phyloP scores from a whole-genome alignment of 106 monocot genomes.

The Platanthera zijinensis region DNA sequence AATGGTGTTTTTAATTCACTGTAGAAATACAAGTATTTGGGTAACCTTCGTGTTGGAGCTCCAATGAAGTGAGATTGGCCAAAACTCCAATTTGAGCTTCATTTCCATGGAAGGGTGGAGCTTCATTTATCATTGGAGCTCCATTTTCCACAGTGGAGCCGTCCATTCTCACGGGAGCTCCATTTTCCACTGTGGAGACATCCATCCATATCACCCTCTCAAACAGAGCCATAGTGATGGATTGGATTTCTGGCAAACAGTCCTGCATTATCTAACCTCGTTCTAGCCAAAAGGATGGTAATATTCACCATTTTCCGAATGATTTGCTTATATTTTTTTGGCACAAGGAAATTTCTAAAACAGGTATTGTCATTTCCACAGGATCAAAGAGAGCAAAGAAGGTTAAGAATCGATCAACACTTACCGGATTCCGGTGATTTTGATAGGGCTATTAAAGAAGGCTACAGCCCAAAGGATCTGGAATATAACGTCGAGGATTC shows the following conservation, averaged over 20 bases:
- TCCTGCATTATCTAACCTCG: neutral
- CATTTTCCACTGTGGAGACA: no score
- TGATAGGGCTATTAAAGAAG: neutral
- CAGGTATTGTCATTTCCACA: neutral
- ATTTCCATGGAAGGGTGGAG: no score
- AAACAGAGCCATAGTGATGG: neutral
- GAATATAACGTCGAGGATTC: neutral
- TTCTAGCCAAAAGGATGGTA: neutral
- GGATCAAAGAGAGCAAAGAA: neutral
- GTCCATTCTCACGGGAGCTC: no score
- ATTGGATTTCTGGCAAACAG: neutral
- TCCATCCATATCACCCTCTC: no score
- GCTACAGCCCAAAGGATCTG: neutral
- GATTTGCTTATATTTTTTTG: neutral
- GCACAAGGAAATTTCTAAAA: neutral
- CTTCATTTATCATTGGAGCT: no score
- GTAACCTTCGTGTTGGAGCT: no score
- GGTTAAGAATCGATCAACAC: neutral
- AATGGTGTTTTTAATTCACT: no score
- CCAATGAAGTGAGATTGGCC: no score
- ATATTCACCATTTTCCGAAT: neutral
- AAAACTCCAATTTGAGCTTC: no score
- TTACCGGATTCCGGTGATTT: constrained; percentile 4
- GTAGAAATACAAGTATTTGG: no score
- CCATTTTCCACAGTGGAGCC: no score